These are phyloP conservation scores for Ephemerocybe angulata DNA, from an alignment of 768 basidiomycete species.

Conservation along the genomic window DNA sequence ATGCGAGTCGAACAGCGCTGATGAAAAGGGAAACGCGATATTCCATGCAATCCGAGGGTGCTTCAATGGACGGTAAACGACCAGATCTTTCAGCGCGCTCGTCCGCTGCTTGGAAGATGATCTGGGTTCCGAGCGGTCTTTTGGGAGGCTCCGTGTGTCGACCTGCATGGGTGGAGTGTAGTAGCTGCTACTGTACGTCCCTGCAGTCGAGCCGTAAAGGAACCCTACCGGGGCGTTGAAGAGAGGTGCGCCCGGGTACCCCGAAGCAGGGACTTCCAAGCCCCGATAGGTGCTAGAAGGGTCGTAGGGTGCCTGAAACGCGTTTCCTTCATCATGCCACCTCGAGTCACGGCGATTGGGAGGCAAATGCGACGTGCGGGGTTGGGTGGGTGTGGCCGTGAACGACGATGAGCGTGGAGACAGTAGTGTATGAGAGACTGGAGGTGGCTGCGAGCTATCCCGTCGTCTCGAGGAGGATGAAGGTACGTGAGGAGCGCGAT, in stretches of 20 bases:
- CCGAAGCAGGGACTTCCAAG: background rate
- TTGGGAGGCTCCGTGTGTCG: too few species aligned
- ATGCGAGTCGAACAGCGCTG: background rate
- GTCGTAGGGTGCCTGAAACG: background rate
- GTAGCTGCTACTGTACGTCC: background rate
- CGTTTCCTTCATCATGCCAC: background rate
- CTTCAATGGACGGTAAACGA: background rate
- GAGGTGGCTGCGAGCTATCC: background rate
- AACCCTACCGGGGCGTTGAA: background rate
- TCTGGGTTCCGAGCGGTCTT: too few species aligned
- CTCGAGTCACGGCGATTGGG: background rate
- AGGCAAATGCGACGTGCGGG: background rate
- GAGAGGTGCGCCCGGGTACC: background rate
- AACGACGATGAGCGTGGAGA: background rate
- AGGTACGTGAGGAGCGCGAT: background rate
- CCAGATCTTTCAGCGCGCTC: background rate
- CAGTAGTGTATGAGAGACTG: background rate
- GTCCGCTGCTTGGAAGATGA: background rate
- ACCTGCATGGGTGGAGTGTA: background rate
- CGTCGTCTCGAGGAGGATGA: background rate
- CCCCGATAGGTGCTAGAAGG: background rate
- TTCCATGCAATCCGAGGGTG: constrained; percentile 6
- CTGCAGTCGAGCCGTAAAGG: background rate
- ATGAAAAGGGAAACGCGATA: constrained; percentile 5
- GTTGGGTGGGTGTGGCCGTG: background rate